Percentiles rank a stretch among this genome's conserved stretches.
These are phyloP conservation scores for Sphagnum contortum DNA, from an alignment of 225 moss, liverwort and hornwort genomes.

Conservation along the genomic window DNA sequence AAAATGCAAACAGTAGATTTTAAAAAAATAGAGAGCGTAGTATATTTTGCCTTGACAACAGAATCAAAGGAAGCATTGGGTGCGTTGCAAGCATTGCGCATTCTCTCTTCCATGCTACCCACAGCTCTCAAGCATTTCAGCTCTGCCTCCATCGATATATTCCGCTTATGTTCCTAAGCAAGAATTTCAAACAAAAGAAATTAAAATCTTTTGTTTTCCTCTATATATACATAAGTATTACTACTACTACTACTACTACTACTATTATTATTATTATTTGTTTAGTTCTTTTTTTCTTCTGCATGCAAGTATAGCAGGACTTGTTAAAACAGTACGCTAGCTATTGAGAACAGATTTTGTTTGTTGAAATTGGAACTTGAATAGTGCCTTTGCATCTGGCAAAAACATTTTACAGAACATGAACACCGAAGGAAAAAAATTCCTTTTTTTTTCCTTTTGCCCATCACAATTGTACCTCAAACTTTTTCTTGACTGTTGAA, in stretches of 20 bases:
- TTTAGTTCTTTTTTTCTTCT: too few relatives aligned
- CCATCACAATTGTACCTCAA: slow-evolving; percentile 31
- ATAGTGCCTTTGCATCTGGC: too few relatives aligned
- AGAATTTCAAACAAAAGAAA: neutral
- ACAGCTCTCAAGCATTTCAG: slow-evolving; percentile 61
- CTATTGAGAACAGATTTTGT: too few relatives aligned
- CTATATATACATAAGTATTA: too few relatives aligned
- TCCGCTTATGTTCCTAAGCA: slow-evolving; percentile 47
- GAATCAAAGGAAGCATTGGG: slow-evolving; percentile 62
- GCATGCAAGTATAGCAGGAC: too few relatives aligned
- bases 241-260: too few relatives aligned
- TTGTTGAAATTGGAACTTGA: too few relatives aligned
- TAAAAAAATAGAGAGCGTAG: neutral
- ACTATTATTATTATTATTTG: too few relatives aligned
- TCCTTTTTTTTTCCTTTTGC: neutral
- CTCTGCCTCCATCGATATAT: slow-evolving; percentile 69
- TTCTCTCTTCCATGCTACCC: slow-evolving; percentile 67
- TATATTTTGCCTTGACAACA: slow-evolving; percentile 36
- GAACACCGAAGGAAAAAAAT: too few relatives aligned
- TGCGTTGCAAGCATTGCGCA: slow-evolving; percentile 58
- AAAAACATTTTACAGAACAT: too few relatives aligned
- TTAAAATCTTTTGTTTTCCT: too few relatives aligned
- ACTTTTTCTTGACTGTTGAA: slow-evolving; percentile 46
- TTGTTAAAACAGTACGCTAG: too few relatives aligned
- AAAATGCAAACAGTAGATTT: neutral